These are phyloP conservation scores for Taphrina pruni DNA, from an alignment of 1,139 yeast genomes.

Conservation along the genomic window DNA sequence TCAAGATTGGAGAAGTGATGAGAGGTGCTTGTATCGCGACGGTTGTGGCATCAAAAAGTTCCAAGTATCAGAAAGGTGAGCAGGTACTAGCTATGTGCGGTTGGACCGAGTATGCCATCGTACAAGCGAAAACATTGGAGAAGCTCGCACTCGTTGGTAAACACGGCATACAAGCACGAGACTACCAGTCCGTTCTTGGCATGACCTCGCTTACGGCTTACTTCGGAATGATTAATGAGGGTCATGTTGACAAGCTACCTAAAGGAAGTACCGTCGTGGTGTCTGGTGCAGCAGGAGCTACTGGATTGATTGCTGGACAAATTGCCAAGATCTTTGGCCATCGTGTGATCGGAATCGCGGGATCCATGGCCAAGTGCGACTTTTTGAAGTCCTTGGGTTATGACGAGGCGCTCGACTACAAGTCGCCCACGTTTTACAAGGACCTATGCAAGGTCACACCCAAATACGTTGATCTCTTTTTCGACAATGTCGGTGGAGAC, in stretches of 20 bases:
- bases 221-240: constrained; percentile 57
- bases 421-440: constrained; percentile 47
- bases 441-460: constrained; percentile 40
- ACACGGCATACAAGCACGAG: constrained; percentile 47
- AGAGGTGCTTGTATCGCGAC: constrained; percentile 61
- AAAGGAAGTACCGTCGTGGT: constrained; percentile 55
- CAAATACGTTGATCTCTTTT: constrained; percentile 49
- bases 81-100: constrained; percentile 52
- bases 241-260: constrained; percentile 42
- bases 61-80: constrained; percentile 57
- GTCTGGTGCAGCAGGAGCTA: constrained; percentile 75
- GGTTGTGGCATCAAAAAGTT: constrained; percentile 57
- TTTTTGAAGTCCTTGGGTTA: constrained; percentile 64
- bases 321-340: constrained; percentile 64
- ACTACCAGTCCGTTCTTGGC: constrained; percentile 58
- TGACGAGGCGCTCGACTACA: constrained; percentile 61
- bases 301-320: constrained; percentile 68
- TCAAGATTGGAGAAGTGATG: constrained; percentile 59
- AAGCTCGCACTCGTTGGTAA: constrained; percentile 42
- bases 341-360: constrained; percentile 69
- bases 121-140: constrained; percentile 46
- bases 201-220: constrained; percentile 69
- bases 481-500: constrained; percentile 63
- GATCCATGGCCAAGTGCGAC: constrained; percentile 63
- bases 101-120: constrained; percentile 57